A percentile compares a stretch with the other conserved stretches of the same genome.
Evolutionary conservation across 2,329 filamentous ascomycete species (phyloP).

Genomic region (Thermothelomyces thermophilus): DNA sequence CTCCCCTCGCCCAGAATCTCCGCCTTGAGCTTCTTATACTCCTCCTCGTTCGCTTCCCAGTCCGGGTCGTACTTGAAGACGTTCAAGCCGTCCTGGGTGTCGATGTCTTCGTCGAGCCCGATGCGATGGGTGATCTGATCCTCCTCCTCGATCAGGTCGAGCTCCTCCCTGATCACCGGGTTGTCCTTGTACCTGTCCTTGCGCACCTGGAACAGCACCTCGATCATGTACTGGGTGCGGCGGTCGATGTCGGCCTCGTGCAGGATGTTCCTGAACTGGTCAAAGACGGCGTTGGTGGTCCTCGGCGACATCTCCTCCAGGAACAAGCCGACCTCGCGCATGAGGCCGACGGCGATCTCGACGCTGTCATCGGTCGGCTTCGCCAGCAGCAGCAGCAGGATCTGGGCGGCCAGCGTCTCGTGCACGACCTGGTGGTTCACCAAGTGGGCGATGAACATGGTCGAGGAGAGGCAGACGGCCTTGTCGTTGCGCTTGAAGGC

Average conservation of each 20-base stretch:
- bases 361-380: slow-evolving; percentile 97
- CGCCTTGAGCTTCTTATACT: slow-evolving; percentile 83
- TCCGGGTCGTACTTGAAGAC: slow-evolving; percentile 91
- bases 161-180: slow-evolving; percentile 79
- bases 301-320: slow-evolving; percentile 90
- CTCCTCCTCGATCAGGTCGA: slow-evolving; percentile 94
- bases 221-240: slow-evolving; percentile 98
- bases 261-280: slow-evolving; percentile 89
- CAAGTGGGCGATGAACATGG: slow-evolving; percentile 89
- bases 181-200: slow-evolving; percentile 98
- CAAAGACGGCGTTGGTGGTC: slow-evolving; percentile 85
- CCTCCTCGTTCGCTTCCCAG: slow-evolving; percentile 84
- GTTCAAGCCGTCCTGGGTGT: slow-evolving; percentile 81
- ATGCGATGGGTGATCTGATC: slow-evolving; percentile 92
- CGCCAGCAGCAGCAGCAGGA: slow-evolving; percentile 82
- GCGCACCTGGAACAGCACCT: slow-evolving; percentile 91
- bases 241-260: slow-evolving; percentile 98
- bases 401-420: slow-evolving; percentile 88
- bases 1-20: slow-evolving; percentile 94
- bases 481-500: slow-evolving; percentile 96
- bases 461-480: slow-evolving; percentile 85
- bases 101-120: slow-evolving; percentile 74
- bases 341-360: slow-evolving; percentile 92
- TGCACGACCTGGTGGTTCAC: slow-evolving; percentile 95
- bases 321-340: slow-evolving; percentile 87